phyloP scores from a whole-genome alignment of 768 basidiomycete species.

The Suillus subalutaceus region DNA sequence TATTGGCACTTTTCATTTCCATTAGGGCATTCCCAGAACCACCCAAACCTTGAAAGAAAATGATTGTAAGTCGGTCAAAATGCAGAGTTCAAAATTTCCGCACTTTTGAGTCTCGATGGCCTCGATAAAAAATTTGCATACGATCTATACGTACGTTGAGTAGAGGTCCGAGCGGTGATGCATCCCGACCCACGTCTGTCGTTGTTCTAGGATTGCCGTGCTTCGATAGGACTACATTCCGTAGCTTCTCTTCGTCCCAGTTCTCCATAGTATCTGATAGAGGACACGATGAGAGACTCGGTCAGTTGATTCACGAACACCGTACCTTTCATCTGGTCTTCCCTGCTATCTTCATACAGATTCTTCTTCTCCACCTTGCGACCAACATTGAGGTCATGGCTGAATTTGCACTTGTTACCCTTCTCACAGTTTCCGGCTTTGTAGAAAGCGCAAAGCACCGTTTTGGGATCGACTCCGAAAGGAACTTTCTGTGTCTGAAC shows the following conservation, averaged over 20 bases:
- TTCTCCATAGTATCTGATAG: conserved; percentile 90
- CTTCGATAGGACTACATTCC: conserved; percentile 84
- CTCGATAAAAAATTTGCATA: conserved; percentile 96
- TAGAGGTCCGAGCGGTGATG: conserved; percentile 19
- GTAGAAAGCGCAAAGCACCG: conserved; percentile 87
- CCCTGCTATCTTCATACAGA: conserved; percentile 85
- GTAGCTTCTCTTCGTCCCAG: conserved; percentile 96
- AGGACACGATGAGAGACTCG: conserved; percentile 7
- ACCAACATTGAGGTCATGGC: conserved; percentile 87
- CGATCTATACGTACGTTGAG: conserved; percentile 60
- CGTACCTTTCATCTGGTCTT: conserved; percentile 76
- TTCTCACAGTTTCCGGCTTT: conserved; percentile 95
- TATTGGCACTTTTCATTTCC: conserved; percentile 84
- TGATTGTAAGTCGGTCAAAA: background rate
- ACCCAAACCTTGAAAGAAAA: conserved; percentile 62
- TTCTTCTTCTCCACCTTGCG: conserved; percentile 96
- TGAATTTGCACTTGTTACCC: conserved; percentile 96
- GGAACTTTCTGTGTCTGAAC: conserved; percentile 86
- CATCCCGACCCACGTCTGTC: conserved; percentile 68
- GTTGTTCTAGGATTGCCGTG: conserved; percentile 89
- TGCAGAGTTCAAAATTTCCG: conserved; percentile 18
- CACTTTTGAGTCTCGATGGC: conserved; percentile 92
- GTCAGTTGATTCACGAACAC: background rate
- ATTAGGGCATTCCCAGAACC: conserved; percentile 97
- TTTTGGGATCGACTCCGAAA: conserved; percentile 97